Base-by-base conservation (phyloP, 192 early-diverging fungal genomes). In the Backusella tarrabulga region DNA sequence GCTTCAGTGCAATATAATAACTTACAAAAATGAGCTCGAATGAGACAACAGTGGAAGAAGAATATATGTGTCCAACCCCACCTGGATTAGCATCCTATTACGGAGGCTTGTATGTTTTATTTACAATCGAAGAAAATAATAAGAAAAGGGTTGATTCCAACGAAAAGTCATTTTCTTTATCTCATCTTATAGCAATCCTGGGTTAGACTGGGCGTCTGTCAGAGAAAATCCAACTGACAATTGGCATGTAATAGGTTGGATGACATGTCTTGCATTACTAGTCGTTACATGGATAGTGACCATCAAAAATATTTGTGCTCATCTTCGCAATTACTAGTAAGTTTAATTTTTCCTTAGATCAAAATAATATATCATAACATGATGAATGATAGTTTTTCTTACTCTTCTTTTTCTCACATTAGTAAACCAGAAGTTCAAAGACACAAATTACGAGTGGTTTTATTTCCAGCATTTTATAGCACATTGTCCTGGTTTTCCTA, bases 201-300 rank as follows among this genome's bases (percentile, higher is more conserved):
- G 68, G 12, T 41, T 70, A 70, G 68, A 70, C 12, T 70, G 68
- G 68, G 6, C 36, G 12, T 70, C 34, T 23, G 68, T 70, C 21
- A 70, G 12, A 36, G 34, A 23, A n/a, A 19, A 14, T n/a, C 17
- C n/a, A 21, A 68, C 26, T n/a, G 17, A 68, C 0, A 71, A 67
- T 23, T 77, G 79, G 79, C 79, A 80, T 69, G 75, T 80, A n/a
- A 72, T 80, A 14, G 79, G 79, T 29, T 80, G 79, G 79, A 26
- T 80, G 17, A 75, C 69, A 0, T 80, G 75, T 40, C 35, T 67
- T 19, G 32, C 46, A 26, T 54, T 80, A 23, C 17, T 76, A 15
- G 23, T 77, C 29, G 54, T 74, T 68, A 80, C 75, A 17, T 80
- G 79, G 79, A 34, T 63, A 19, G 71, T 67, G 0, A 46, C 79